Evolutionary conservation across 495 filamentous ascomycete species (phyloP), one percentile per base, ranked within the genome.

Genomic region (Aspergillus avenaceus): DNA sequence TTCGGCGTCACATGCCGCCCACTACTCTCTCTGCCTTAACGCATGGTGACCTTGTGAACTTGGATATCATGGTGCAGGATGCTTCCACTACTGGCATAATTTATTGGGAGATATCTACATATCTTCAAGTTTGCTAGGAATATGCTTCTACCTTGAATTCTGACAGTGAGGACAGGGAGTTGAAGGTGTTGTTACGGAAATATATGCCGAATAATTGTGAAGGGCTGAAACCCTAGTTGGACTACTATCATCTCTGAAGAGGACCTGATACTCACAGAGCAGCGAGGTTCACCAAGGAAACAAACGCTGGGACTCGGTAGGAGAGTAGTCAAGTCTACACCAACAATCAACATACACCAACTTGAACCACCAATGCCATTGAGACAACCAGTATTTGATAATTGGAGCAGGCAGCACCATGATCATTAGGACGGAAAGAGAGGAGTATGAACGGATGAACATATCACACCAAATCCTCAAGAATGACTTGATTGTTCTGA

Each of bases 31-130:
- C 60, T 40, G 68, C 61, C 23, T 68, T 71, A 42, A 70, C 66
- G 7, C 62, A 71, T 37, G 58, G 60, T n/a, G 68, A 72, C 32
- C 51, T 72, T 12, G 64, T 61, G 3, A 46, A 61, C 47, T 60
- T 64, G 2, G 71, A 70, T 46, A 66, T 71, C 26, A 71, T 72
- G 11, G 62, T 68, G n/a, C 46, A 61, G 22, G 47, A 58, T 34
- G 54, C 50, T n/a, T 24, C 24, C 8, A 23, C 64, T 22, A 54
- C 52, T 13, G 56, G 61, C 11, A 60, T 62, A 2, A 48, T 64
- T 29, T 52, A 66, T 31, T 66, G 59, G 63, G 58, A 64, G 40
- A 19, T 31, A 14, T 52, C 63, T 19, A 61, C 49, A 24, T 66
- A 58, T 27, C 57, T 59, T 22, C 63, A 54, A 12, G 56, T 64